These are phyloP conservation scores for Suhomyces choctaworum DNA, from an alignment of 1,139 yeast genomes.

Conservation along the genomic window DNA sequence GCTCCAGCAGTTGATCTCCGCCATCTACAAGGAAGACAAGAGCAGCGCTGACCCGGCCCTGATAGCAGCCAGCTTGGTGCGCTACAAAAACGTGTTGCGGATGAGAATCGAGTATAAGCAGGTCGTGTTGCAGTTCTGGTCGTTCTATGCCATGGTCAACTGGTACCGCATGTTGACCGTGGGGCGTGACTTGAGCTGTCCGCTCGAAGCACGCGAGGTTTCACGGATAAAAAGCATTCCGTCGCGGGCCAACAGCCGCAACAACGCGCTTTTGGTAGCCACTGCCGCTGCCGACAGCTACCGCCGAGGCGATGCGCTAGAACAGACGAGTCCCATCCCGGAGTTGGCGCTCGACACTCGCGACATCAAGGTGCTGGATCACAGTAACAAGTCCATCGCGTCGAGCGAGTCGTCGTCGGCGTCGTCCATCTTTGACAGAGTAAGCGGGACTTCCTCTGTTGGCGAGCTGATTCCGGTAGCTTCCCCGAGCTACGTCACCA, in stretches of 20 bases:
- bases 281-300: slow-evolving; percentile 28
- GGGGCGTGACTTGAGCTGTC: slow-evolving; percentile 39
- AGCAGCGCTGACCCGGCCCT: slow-evolving; percentile 17
- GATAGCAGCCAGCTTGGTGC: slow-evolving; percentile 29
- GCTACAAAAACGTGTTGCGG: slow-evolving; percentile 40
- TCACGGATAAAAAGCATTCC: slow-evolving; percentile 38
- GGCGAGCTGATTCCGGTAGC: neutral
- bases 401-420: slow-evolving; percentile 1
- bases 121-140: slow-evolving; percentile 44
- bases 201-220: slow-evolving; percentile 34
- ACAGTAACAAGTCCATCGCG: slow-evolving; percentile 1
- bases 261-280: slow-evolving; percentile 29
- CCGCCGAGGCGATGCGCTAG: slow-evolving; percentile 7
- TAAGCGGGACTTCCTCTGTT: neutral
- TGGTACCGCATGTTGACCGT: slow-evolving; percentile 41
- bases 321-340: neutral
- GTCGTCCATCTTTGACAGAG: slow-evolving; percentile 8
- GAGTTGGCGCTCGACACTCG: neutral
- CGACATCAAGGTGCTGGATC: neutral
- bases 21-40: slow-evolving; percentile 30
- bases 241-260: slow-evolving; percentile 19
- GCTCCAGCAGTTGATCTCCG: slow-evolving; percentile 29
- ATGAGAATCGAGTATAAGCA: slow-evolving; percentile 45
- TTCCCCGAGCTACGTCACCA: slow-evolving; percentile 1
- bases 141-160: slow-evolving; percentile 40